Percentiles rank a stretch among this genome's conserved stretches.
Evolutionary conservation across 2,329 filamentous ascomycete genomes (phyloP).

Genomic region (Aspergillus sp.): DNA sequence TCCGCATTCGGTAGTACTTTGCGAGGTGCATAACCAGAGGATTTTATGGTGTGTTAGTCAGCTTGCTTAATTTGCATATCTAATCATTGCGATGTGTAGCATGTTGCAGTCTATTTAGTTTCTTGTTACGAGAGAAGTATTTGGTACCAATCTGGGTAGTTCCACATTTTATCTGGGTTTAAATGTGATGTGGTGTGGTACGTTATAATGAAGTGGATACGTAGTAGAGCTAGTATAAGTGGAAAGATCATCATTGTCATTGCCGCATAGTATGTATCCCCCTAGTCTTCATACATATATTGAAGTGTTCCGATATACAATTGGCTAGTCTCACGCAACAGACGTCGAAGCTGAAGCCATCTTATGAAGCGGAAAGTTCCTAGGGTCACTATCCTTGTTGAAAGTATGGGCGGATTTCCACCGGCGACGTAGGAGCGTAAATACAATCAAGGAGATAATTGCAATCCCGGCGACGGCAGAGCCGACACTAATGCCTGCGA

Average conservation of each 20-base stretch:
- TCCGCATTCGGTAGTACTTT: not conserved
- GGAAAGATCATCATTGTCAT: too few species aligned
- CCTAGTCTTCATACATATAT: too few species aligned
- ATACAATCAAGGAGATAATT: not conserved
- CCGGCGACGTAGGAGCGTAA: not conserved
- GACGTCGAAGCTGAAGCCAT: not conserved
- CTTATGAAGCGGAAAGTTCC: not conserved
- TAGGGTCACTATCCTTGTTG: not conserved
- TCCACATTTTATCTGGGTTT: too few species aligned
- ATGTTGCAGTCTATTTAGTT: too few species aligned
- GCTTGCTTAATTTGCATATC: not conserved
- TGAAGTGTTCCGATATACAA: too few species aligned
- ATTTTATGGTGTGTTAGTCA: not conserved
- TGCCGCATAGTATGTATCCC: too few species aligned
- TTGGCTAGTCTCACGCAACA: not conserved
- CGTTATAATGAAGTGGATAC: too few species aligned
- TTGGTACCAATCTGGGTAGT: too few species aligned
- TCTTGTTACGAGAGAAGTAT: too few species aligned
- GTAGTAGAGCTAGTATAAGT: too few species aligned
- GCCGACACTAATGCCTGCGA: not conserved
- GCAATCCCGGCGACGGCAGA: not conserved
- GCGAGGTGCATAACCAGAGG: not conserved
- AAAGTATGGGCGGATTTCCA: not conserved
- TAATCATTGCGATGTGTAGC: not conserved
- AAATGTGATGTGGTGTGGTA: too few species aligned